Conservation (phyloP, 768 basidiomycete species). For the Favolaschia claudopus region DNA sequence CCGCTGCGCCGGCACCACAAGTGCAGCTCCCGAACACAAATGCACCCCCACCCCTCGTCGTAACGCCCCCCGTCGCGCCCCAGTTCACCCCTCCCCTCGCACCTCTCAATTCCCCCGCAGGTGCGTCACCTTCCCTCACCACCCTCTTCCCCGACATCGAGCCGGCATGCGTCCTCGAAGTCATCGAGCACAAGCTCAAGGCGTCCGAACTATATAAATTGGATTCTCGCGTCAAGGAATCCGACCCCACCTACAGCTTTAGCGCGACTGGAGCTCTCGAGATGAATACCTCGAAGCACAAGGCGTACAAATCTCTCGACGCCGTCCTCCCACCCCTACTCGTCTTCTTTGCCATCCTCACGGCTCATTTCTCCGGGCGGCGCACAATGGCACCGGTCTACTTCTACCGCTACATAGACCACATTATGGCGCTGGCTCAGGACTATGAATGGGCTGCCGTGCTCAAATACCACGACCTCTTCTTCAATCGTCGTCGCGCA, state of each 20-base stretch:
- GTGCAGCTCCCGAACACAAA: neutral
- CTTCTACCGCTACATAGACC: slow-evolving; percentile 6
- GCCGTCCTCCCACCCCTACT: neutral
- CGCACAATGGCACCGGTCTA: neutral
- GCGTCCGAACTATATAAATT: slow-evolving; percentile 28
- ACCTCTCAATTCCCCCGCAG: slow-evolving; percentile 1
- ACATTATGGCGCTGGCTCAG: neutral
- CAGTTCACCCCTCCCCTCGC: neutral
- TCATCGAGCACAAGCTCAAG: slow-evolving; percentile 23
- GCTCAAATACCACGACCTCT: slow-evolving; percentile 1
- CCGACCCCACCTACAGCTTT: neutral
- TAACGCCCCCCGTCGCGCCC: neutral
- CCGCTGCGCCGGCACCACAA: neutral
- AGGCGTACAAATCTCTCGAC: slow-evolving; percentile 3
- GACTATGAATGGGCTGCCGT: slow-evolving; percentile 4
- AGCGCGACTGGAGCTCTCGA: neutral
- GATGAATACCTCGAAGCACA: neutral
- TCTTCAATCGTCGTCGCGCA: slow-evolving; percentile 9
- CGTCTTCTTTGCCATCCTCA: slow-evolving; percentile 6
- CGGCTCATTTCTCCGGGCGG: neutral
- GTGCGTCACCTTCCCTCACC: slow-evolving; percentile 15
- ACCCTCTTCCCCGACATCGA: slow-evolving; percentile 28
- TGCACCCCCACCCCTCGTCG: neutral
- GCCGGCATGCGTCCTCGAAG: slow-evolving; percentile 18
- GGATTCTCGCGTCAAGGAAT: slow-evolving; percentile 6